Conservation (phyloP, 2,329 filamentous ascomycete genomes). For the Colletotrichum tamarilloi region DNA sequence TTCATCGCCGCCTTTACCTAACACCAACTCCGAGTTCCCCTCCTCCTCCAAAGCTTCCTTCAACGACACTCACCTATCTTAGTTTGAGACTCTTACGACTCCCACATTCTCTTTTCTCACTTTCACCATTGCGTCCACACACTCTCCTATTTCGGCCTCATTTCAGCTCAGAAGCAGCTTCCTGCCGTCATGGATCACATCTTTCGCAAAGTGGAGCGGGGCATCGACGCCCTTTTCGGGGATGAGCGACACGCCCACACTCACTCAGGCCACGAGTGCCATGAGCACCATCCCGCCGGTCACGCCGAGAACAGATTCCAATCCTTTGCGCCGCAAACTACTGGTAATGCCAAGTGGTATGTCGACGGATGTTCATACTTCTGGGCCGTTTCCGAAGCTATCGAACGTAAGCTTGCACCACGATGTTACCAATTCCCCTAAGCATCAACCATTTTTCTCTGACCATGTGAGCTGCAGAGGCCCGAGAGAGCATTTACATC, state of each 20-base stretch:
- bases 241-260: conserved; percentile 59
- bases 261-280: conserved; percentile 52
- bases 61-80: conserved; percentile 1
- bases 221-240: conserved; percentile 52
- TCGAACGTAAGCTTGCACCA: conserved; percentile 65
- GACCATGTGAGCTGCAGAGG: conserved; percentile 57
- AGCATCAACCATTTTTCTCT: background rate
- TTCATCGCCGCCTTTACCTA: conserved; percentile 17
- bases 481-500: conserved; percentile 83
- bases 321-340: conserved; percentile 79
- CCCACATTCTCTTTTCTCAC: background rate
- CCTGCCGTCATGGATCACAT: conserved; percentile 49
- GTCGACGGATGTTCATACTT: conserved; percentile 88
- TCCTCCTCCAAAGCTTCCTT: conserved; percentile 29
- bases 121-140: background rate
- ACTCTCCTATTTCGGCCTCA: background rate
- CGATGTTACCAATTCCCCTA: background rate
- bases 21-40: conserved; percentile 24
- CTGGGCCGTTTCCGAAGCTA: conserved; percentile 82
- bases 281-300: conserved; percentile 53
- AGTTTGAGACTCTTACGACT: background rate
- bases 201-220: conserved; percentile 57
- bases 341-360: conserved; percentile 86
- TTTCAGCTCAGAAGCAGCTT: background rate
- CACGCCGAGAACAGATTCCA: conserved; percentile 65